Conservation (phyloP, 352 stramenopile species). For the Elongisporangium prolatum region DNA sequence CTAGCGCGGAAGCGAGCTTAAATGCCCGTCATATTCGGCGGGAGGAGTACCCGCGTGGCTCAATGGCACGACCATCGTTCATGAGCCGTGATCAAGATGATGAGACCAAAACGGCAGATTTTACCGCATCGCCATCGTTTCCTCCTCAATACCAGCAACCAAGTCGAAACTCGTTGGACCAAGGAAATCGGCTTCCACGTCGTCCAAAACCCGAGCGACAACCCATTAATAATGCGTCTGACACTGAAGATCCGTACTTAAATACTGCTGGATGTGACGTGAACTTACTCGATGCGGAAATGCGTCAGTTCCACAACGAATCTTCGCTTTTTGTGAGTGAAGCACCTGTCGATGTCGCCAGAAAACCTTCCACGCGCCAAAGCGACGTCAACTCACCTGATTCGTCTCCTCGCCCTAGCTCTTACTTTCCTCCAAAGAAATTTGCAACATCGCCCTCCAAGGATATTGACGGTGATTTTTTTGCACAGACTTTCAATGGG, state of each 20-base stretch:
- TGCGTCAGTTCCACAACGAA: constrained; percentile 69
- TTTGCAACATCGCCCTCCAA: background rate
- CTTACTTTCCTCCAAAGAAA: background rate
- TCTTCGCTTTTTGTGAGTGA: constrained; percentile 28
- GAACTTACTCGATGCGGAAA: constrained; percentile 58
- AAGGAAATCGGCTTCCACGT: background rate
- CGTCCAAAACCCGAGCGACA: constrained; percentile 6
- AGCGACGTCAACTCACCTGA: background rate
- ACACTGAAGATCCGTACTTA: constrained; percentile 29
- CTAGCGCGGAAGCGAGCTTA: constrained; percentile 1
- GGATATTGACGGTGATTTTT: background rate
- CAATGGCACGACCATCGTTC: background rate
- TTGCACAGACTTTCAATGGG: no score
- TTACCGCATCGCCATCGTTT: constrained; percentile 33
- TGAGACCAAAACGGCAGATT: constrained; percentile 53
- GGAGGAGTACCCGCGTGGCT: background rate
- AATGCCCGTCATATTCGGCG: background rate
- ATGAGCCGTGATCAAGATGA: constrained; percentile 27
- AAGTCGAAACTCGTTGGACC: background rate
- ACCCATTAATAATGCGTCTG: constrained; percentile 8
- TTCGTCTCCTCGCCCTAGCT: background rate
- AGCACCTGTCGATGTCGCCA: background rate
- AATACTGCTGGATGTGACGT: constrained; percentile 57
- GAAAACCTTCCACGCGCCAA: background rate
- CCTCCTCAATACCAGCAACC: constrained; percentile 21